Conservation (phyloP, 805 yeast genomes). For the Candida parachauliodes region DNA sequence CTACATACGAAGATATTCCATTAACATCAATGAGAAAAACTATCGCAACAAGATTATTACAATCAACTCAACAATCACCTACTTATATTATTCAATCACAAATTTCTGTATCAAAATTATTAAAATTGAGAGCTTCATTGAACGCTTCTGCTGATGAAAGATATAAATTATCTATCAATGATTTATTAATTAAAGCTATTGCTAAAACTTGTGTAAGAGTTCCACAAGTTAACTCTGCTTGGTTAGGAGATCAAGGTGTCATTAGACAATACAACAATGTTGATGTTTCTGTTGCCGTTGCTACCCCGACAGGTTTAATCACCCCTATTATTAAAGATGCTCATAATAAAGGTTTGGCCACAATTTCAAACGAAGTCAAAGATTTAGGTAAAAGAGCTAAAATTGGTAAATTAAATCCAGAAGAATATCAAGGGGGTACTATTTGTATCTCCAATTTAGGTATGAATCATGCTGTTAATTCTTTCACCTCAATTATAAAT, state of each 20-base stretch:
- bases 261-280: slow-evolving; percentile 89
- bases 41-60: slow-evolving; percentile 82
- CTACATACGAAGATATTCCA: slow-evolving; percentile 77
- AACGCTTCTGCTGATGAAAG: slow-evolving; percentile 82
- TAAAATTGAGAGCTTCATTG: slow-evolving; percentile 87
- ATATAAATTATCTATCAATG: slow-evolving; percentile 91
- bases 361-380: slow-evolving; percentile 81
- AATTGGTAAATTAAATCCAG: slow-evolving; percentile 87
- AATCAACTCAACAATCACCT: slow-evolving; percentile 85
- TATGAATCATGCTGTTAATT: slow-evolving; percentile 90
- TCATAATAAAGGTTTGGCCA: slow-evolving; percentile 77
- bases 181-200: slow-evolving; percentile 89
- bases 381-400: slow-evolving; percentile 96
- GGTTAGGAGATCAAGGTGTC: slow-evolving; percentile 85
- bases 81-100: slow-evolving; percentile 88
- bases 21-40: slow-evolving; percentile 90
- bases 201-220: slow-evolving; percentile 87
- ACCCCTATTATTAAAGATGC: slow-evolving; percentile 94
- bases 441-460: slow-evolving; percentile 98
- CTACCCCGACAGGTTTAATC: slow-evolving; percentile 95
- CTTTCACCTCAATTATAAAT: slow-evolving; percentile 95
- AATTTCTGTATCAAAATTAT: slow-evolving; percentile 81
- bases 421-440: slow-evolving; percentile 99
- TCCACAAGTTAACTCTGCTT: slow-evolving; percentile 91
- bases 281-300: slow-evolving; percentile 97